These are phyloP conservation scores for Kokia cookei DNA, from an alignment of 441 rosid genomes.

Conservation along the genomic window DNA sequence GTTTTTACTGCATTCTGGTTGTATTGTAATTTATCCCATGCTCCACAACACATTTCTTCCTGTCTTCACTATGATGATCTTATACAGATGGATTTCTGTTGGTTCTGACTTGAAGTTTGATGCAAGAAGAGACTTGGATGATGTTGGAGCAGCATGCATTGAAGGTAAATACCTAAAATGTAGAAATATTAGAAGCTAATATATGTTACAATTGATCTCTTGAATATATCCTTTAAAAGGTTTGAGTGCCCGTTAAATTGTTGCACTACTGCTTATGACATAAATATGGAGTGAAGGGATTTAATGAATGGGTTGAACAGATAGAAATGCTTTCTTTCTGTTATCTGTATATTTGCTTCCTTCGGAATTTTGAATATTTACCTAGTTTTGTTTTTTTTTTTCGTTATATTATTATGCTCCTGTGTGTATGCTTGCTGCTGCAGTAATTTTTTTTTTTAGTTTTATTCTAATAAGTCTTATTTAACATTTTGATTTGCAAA, in stretches of 20 bases:
- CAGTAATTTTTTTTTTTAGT: background rate
- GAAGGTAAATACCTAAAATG: slow-evolving; percentile 45
- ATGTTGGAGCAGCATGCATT: slow-evolving; percentile 75
- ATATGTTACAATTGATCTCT: background rate
- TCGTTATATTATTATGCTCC: background rate
- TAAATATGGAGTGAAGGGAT: background rate
- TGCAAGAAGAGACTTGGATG: slow-evolving; percentile 98
- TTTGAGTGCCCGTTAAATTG: background rate
- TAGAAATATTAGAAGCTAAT: background rate
- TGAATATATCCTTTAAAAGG: background rate
- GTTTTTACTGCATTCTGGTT: background rate
- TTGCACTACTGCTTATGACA: background rate
- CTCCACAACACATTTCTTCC: slow-evolving; percentile 13
- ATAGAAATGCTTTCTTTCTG: background rate
- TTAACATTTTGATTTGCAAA: background rate
- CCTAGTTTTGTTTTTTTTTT: background rate
- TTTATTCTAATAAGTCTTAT: background rate
- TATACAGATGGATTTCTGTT: slow-evolving; percentile 92
- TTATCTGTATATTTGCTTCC: background rate
- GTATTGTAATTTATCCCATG: slow-evolving; percentile 6
- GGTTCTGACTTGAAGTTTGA: slow-evolving; percentile 98
- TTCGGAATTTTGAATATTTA: background rate
- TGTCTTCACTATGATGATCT: slow-evolving; percentile 22
- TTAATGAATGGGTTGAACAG: background rate
- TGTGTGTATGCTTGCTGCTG: background rate